These are phyloP conservation scores for Rugonectria rugulosa DNA, from an alignment of 2,329 filamentous ascomycete genomes.

Conservation along the genomic window DNA sequence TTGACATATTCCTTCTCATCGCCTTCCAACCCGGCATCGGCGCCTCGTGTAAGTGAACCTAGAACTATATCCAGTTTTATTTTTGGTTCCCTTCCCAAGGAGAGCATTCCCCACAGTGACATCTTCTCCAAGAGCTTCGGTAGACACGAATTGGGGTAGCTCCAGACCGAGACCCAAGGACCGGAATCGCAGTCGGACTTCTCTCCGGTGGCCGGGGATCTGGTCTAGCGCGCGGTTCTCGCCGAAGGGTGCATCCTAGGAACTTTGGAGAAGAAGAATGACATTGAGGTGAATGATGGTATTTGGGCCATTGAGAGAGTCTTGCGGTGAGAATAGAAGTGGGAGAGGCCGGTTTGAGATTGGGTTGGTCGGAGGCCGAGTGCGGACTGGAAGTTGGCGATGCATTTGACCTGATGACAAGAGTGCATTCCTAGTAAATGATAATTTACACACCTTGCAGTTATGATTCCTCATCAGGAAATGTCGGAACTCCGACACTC, in stretches of 20 bases:
- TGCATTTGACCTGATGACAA: no score
- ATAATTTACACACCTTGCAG: no score
- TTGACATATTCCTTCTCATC: not conserved
- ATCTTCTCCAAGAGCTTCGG: conserved; percentile 8
- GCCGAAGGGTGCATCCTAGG: not conserved
- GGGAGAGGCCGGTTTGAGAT: no score
- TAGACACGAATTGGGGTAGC: conserved; percentile 14
- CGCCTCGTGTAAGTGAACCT: conserved; percentile 11
- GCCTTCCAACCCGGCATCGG: conserved; percentile 16
- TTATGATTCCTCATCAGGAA: no score
- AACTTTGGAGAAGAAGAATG: no score
- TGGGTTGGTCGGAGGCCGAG: no score
- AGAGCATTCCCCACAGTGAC: conserved; percentile 1
- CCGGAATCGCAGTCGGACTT: conserved; percentile 8
- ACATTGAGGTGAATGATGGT: not conserved
- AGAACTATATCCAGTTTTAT: not conserved
- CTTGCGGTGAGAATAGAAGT: no score
- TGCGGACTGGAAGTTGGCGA: no score
- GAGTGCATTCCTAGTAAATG: no score
- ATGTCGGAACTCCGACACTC: no score
- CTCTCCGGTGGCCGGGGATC: conserved; percentile 1
- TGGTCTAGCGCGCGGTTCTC: conserved; percentile 5
- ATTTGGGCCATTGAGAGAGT: no score
- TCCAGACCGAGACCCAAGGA: not conserved
- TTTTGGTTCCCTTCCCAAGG: no score